A percentile compares a stretch with the other conserved stretches of the same genome.
Evolutionary conservation across 805 yeast species (phyloP).

Genomic region (Barnettozyma wickerhamii): DNA sequence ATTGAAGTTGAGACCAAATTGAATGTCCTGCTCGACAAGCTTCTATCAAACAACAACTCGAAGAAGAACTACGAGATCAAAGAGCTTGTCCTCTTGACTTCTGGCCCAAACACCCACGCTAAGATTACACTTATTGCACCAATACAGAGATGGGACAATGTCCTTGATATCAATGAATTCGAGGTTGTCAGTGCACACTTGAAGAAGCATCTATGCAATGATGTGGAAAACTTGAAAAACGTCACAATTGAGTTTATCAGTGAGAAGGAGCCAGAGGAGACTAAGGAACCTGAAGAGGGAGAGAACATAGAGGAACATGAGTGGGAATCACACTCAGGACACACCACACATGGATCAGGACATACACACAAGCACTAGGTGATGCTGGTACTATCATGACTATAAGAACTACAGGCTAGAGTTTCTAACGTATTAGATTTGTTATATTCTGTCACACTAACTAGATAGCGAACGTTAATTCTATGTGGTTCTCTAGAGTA

Average conservation of each 20-base stretch:
- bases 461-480: no score
- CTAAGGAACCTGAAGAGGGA: constrained; percentile 8
- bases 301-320: constrained; percentile 7
- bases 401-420: no score
- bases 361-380: constrained; percentile 25
- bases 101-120: constrained; percentile 53
- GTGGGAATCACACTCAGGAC: constrained; percentile 18
- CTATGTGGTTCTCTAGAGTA: no score
- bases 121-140: constrained; percentile 35
- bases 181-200: constrained; percentile 37
- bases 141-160: constrained; percentile 42
- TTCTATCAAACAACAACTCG: constrained; percentile 39
- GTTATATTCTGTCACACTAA: no score
- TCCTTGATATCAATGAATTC: constrained; percentile 36
- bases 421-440: no score
- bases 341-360: constrained; percentile 24
- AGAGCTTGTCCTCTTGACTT: constrained; percentile 44
- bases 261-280: constrained; percentile 27
- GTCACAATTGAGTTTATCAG: constrained; percentile 38
- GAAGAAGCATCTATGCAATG: constrained; percentile 30
- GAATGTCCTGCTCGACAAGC: constrained; percentile 28
- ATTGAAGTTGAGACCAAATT: constrained; percentile 36
- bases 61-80: constrained; percentile 34
- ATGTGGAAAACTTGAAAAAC: constrained; percentile 40
- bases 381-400: background rate